Base-by-base conservation (phyloP, 2,329 filamentous ascomycete species). In the Sporothrix luriei region DNA sequence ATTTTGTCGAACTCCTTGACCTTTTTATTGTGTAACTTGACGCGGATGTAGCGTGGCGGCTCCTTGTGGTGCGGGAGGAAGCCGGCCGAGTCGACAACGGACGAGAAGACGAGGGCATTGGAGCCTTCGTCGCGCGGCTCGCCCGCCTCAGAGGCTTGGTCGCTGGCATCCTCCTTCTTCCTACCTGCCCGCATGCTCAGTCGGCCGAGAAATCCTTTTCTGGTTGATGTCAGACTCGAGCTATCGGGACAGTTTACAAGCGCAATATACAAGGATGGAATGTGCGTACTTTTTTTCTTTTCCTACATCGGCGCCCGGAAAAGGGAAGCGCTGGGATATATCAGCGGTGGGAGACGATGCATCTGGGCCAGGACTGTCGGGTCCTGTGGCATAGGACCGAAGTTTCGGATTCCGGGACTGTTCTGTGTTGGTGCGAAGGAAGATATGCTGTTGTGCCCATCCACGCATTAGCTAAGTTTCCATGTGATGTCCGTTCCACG, bases 171-270 rank as follows among this genome's bases (percentile, higher is more conserved):
- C 38, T 85, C 82, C 77, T 91, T 93, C 79, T 91, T 96, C 82
- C 93, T 93, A 71, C 84, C 85, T 72, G 86, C 85, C 48, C 89
- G 87, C 78, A 98, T 89, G 75, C 84, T 85, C 68, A 90, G 85
- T 68, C 93, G 91, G 78, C 93, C 96, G 38, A 99, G 86, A 77
- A 99, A 97, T 16, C 91, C 90, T 82, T 97, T 97, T 79, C 91
- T 97, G 75, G 11, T 5, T n/a, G 21, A 21, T 6, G 61, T 7
- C 48, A 14, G 19, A 40, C 10, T 57, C 6, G 59, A 33, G 6
- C 7, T 6, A 33, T 7, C 6, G 11, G 6, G 48, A 7, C 26
- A 51, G 14, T 24, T 6, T 26, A n/a, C 14, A 16, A n/a, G 26
- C 43, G 19, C 38, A 68, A 65, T 71, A 51, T 3, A 1, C 26